A percentile compares a stretch with the other conserved stretches of the same genome.
These are phyloP conservation scores for Chamaecrista fasciculata DNA, from an alignment of 306 rosid species.

Conservation along the genomic window DNA sequence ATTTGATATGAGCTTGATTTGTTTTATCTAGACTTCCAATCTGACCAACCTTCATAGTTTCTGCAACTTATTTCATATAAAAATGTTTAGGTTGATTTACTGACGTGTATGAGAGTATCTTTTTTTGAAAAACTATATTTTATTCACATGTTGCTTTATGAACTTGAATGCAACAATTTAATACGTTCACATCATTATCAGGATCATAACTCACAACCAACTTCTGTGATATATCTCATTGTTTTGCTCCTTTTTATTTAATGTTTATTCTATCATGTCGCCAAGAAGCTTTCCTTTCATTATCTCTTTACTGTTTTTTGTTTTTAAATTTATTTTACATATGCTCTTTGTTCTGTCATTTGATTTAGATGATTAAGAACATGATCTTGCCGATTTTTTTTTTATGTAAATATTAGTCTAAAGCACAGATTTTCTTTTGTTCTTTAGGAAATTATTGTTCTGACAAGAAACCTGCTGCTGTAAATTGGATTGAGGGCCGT, in stretches of 20 bases:
- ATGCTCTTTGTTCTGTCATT: conserved; percentile 7
- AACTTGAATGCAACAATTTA: background rate
- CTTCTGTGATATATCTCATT: background rate
- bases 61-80: background rate
- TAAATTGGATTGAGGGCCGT: conserved; percentile 83
- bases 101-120: background rate
- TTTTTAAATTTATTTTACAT: background rate
- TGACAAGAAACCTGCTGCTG: conserved; percentile 80
- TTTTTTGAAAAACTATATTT: background rate
- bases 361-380: conserved; percentile 6
- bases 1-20: conserved; percentile 23
- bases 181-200: background rate
- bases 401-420: background rate
- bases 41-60: background rate
- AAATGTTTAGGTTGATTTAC: background rate
- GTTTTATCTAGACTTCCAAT: conserved; percentile 4
- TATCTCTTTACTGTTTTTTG: background rate
- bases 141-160: background rate
- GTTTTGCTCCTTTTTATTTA: background rate
- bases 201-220: background rate
- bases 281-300: conserved; percentile 17
- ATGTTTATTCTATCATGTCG: background rate
- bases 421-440: conserved; percentile 10
- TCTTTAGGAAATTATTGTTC: conserved; percentile 67
- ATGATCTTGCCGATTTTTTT: conserved; percentile 1